Conservation (phyloP, 148 eudicot species). For the Polygonum maritimum region DNA sequence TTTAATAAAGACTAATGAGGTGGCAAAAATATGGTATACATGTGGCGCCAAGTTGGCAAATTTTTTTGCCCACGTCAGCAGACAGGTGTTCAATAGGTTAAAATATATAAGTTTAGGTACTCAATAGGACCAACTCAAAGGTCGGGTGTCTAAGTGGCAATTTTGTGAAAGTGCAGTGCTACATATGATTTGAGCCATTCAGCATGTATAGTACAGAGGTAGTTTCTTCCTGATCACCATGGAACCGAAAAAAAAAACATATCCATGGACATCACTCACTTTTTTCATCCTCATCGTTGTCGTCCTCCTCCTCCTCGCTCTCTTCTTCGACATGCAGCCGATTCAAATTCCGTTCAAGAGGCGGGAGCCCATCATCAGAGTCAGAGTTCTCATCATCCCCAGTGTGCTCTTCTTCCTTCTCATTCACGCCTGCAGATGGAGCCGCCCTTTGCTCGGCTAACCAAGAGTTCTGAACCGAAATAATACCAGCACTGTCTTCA, state of each 20-base stretch:
- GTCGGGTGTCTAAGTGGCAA: no score
- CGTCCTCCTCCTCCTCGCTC: slow-evolving; percentile 54
- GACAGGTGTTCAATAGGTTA: no score
- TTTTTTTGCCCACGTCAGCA: no score
- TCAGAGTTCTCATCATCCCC: slow-evolving; percentile 26
- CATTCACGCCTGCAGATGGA: slow-evolving; percentile 17
- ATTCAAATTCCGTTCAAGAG: slow-evolving; percentile 75
- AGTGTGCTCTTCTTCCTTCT: slow-evolving; percentile 17
- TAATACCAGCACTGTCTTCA: slow-evolving; percentile 69
- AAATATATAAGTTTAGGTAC: no score
- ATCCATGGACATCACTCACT: not conserved
- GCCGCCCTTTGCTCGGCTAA: slow-evolving; percentile 43
- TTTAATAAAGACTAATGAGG: no score
- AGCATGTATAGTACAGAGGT: not conserved
- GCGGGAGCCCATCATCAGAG: slow-evolving; percentile 92
- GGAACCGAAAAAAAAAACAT: not conserved
- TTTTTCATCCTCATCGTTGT: slow-evolving; percentile 16
- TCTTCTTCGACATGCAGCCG: slow-evolving; percentile 60
- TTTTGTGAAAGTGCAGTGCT: no score
- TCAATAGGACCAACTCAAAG: no score
- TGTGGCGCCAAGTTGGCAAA: no score
- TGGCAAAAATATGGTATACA: no score
- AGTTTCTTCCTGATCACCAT: not conserved
- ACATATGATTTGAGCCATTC: no score
- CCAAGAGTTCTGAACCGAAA: slow-evolving; percentile 78